Percentiles rank a stretch among this genome's conserved stretches.
Evolutionary conservation across 1,139 yeast genomes (phyloP).

Genomic region (Cylindricascospora bacillispora): DNA sequence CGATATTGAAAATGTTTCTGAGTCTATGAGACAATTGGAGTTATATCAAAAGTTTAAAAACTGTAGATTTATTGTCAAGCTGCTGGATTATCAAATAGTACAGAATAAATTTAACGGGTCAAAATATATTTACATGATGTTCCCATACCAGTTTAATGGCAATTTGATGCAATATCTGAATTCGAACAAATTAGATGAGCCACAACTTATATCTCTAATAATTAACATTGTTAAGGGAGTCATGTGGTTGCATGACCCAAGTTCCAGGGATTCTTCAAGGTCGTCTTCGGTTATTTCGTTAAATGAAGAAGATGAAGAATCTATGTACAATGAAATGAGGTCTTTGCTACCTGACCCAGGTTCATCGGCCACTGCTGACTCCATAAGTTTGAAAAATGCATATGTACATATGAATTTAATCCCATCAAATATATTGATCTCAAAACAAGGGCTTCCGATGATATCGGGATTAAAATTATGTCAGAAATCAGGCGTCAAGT

Average conservation of each 20-base stretch:
- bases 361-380: too few species aligned
- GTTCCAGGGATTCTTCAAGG: slow-evolving; percentile 17
- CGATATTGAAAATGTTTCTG: slow-evolving; percentile 47
- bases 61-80: slow-evolving; percentile 55
- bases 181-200: too few species aligned
- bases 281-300: neutral
- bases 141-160: slow-evolving; percentile 79
- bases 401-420: slow-evolving; percentile 81
- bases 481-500: slow-evolving; percentile 43
- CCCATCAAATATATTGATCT: slow-evolving; percentile 79
- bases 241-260: slow-evolving; percentile 48
- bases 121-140: slow-evolving; percentile 59
- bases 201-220: too few species aligned
- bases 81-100: slow-evolving; percentile 57
- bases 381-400: too few species aligned
- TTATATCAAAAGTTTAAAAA: slow-evolving; percentile 59
- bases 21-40: slow-evolving; percentile 66
- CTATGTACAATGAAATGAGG: neutral
- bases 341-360: too few species aligned
- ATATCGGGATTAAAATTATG: slow-evolving; percentile 80
- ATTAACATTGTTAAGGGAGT: slow-evolving; percentile 66
- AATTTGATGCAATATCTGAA: too few species aligned
- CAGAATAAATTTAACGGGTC: slow-evolving; percentile 74
- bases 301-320: slow-evolving; percentile 8
- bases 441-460: slow-evolving; percentile 62